Base-by-base conservation (phyloP, 148 eudicot species). In the Mesembryanthemum crystallinum region DNA sequence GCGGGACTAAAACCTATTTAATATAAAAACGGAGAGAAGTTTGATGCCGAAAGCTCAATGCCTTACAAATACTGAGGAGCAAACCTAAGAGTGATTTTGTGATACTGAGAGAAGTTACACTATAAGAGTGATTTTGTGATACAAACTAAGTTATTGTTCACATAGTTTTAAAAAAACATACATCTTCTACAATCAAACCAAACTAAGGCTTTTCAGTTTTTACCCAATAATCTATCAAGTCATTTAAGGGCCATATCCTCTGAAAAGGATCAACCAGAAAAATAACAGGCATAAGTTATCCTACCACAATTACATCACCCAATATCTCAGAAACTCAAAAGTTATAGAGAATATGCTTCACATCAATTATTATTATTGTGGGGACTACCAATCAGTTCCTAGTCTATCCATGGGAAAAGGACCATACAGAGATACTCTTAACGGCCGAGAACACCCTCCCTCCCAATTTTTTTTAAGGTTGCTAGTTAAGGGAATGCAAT, bases 381-480 rank as follows among this genome's bases (percentile, higher is more conserved):
- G 11, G 49, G 49, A 11, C 11, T 13, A 1, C 14, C 49, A 45
- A 35, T 6, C 17, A 69, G 42, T 51, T 49, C 73, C 71, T 24
- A 14, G 30, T 32, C 30, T 4, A 71, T 30, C 58, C 42, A 28
- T 23, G 18, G 24, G 24, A 13, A 59, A 72, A 59, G 66, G 23
- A 59, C 51, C 33, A 71, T 25, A 35, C 30, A 39, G 15, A 72
- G 33, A 72, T 72, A 72, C 33, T 72, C 65, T 72, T n/a, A 7
- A 57, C 47, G 52, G 21, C 32, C 30, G 60, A 35, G 27, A 71
- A 39, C 65, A n/a, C 57, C 45, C 1, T 3, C 45, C 39, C 39
- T 35, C 39, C 39, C 39, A n/a, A n/a, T 35, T 6, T 35, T 35
- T 35, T 35, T 35, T 35, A n/a, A n/a, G n/a, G n/a, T n/a, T n/a